Base-by-base conservation (phyloP, 257 asterid species). In the Scutellaria baicalensis region DNA sequence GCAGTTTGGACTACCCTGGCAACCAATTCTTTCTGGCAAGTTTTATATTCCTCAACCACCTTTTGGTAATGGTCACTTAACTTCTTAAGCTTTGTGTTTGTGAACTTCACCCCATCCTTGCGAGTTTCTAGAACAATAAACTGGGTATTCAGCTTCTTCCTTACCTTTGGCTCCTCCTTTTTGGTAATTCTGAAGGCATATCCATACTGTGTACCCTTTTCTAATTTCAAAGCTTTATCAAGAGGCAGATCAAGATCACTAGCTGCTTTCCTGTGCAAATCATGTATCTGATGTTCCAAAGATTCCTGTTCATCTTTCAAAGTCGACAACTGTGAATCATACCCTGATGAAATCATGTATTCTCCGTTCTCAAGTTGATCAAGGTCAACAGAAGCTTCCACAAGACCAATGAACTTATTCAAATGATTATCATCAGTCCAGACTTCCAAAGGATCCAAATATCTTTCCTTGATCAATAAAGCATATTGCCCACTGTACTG, bases 361-460 rank as follows among this genome's bases (percentile, higher is more conserved):
- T 93, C 99, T 74, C 99, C 99, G 75, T 91, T 91, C 74, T 89
- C 99, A 35, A 93, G 97, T 78, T 91, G 99, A 79, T 91, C 96
- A 36, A 93, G 99, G 86, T 93, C 99, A 69, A 93, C 88, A 40
- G 99, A 86, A 77, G 92, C 82, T 82, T 93, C 97, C 80, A 93
- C 99, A 62, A 93, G 97, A 75, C 90, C 91, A 82, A 86, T 86
- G 78, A 91, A 93, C 86, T 83, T 93, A 74, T 80, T 89, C 83
- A 93, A 84, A 82, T 93, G 99, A 48, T 80, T 64, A 73, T 91
- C 96, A 77, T 91, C 96, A 11, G 86, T 82, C 93, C 93, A 93
- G 47, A 70, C 40, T 66, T 84, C 85, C 2, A 93, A 83, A 69
- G 88, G 87, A 77, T 82, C 89, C 83, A 86, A 77, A 76, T 86